Conservation (phyloP, 1,139 yeast species). For the Candida tropicalis region DNA sequence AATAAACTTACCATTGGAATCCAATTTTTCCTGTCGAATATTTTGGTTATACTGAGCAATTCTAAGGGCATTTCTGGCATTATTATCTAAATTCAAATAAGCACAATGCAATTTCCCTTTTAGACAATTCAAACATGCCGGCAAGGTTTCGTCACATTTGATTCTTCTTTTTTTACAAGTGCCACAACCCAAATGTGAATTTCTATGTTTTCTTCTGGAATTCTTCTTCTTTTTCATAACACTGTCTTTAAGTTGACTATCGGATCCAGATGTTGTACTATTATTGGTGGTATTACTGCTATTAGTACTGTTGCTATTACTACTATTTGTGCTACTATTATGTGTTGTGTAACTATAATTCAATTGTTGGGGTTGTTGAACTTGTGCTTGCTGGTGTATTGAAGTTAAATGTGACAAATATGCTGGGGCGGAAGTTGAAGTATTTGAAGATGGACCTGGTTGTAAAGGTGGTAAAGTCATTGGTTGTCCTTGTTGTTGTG, state of each 20-base stretch:
- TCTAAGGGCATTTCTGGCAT: constrained; percentile 52
- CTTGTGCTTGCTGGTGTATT: constrained; percentile 1
- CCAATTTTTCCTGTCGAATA: constrained; percentile 35
- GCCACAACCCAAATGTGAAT: constrained; percentile 65
- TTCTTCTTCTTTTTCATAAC: constrained; percentile 37
- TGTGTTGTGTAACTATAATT: constrained; percentile 4
- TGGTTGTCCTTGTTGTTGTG: constrained; percentile 4
- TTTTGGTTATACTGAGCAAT: constrained; percentile 55
- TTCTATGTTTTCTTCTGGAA: constrained; percentile 61
- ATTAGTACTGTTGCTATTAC: constrained; percentile 4
- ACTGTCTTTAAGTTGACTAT: constrained; percentile 13
- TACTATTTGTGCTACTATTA: background rate
- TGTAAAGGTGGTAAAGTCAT: constrained; percentile 4
- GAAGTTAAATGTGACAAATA: constrained; percentile 1
- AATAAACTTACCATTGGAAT: constrained; percentile 9
- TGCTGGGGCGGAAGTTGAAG: constrained; percentile 1
- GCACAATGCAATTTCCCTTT: constrained; percentile 62
- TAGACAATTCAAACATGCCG: constrained; percentile 60
- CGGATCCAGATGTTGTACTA: constrained; percentile 9
- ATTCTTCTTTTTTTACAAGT: constrained; percentile 68
- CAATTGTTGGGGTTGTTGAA: constrained; percentile 5
- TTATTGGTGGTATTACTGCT: background rate
- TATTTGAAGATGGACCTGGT: background rate
- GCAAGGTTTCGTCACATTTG: constrained; percentile 68
- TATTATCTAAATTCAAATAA: constrained; percentile 51